Evolutionary conservation across 2,329 filamentous ascomycete genomes (phyloP), one percentile per base, ranked within the genome.

Genomic region (Cladosporium velox): DNA sequence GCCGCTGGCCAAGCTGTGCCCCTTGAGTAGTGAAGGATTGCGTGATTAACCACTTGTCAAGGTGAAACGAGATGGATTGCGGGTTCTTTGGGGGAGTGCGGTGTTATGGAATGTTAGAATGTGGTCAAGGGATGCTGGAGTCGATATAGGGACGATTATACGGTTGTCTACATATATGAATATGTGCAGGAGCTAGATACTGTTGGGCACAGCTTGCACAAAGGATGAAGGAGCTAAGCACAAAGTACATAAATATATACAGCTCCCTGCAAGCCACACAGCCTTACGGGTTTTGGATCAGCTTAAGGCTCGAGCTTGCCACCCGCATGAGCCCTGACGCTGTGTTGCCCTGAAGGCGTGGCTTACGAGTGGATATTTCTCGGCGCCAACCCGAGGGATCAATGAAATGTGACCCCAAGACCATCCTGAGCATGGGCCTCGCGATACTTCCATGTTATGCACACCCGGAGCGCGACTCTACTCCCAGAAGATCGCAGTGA

Each of bases 341-440:
- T 10, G 30, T 34, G 55, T 38, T 26, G 55, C 55, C 55, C 32
- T 58, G 55, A 34, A 30, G 28, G 38, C 24, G 28, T 32, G 38
- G 41, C 58, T 28, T 11, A n/a, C 10, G 4, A n/a, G 59, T 54
- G 51, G 61, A 57, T 64, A 26, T 64, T 64, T 64, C 61, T 64
- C 61, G 61, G 61, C 61, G 61, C 60, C 60, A 63, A 54, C 60
- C n/a, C 52, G 61, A 64, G 55, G 51, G 35, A 64, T 64, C 28
- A 44, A 64, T 64, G 24, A 64, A 30, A 64, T 64, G 61, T 57
- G n/a, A 4, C 38, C 41, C 35, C 51, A 62, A 35, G 59, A 21
- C 59, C 34, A 47, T 38, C 6, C n/a, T 47, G 57, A 59, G 57
- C 57, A 59, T 59, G 38, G 34, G 21, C 34, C 57, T 15, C 5